Conservation (phyloP, 2,329 filamentous ascomycete genomes). For the Fusarium compactum region DNA sequence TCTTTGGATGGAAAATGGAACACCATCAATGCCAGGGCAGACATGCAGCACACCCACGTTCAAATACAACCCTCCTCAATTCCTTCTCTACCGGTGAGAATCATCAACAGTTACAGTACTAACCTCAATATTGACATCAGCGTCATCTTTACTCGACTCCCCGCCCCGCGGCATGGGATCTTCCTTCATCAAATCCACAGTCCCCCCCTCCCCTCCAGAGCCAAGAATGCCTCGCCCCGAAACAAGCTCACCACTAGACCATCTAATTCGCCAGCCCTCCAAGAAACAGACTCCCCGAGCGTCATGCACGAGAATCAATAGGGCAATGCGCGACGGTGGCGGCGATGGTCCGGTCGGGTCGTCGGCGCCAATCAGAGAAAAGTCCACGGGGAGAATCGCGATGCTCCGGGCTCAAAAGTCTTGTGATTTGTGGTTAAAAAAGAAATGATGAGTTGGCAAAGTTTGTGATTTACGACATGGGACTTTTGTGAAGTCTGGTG, state of each 20-base stretch:
- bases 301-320: conserved; percentile 40
- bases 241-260: conserved; percentile 27
- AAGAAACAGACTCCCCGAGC: conserved; percentile 33
- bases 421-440: conserved; percentile 6
- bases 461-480: neutral
- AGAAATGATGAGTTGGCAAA: conserved; percentile 6
- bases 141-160: neutral
- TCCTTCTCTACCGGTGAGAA: neutral
- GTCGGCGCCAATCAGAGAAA: conserved; percentile 36
- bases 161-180: conserved; percentile 2
- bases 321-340: conserved; percentile 38
- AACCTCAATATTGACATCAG: neutral
- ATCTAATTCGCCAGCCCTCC: conserved; percentile 29
- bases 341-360: conserved; percentile 42
- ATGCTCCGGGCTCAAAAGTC: conserved; percentile 2
- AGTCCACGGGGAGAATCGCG: conserved; percentile 30
- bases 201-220: neutral
- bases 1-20: conserved; percentile 11
- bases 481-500: neutral
- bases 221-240: conserved; percentile 9
- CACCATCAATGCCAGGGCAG: neutral
- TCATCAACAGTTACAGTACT: too few species aligned
- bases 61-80: neutral
- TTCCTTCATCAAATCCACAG: neutral
- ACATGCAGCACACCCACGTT: conserved; percentile 12